phyloP scores from a whole-genome alignment of 1,284 basidiomycete species.

The Ganoderma lucidum region DNA sequence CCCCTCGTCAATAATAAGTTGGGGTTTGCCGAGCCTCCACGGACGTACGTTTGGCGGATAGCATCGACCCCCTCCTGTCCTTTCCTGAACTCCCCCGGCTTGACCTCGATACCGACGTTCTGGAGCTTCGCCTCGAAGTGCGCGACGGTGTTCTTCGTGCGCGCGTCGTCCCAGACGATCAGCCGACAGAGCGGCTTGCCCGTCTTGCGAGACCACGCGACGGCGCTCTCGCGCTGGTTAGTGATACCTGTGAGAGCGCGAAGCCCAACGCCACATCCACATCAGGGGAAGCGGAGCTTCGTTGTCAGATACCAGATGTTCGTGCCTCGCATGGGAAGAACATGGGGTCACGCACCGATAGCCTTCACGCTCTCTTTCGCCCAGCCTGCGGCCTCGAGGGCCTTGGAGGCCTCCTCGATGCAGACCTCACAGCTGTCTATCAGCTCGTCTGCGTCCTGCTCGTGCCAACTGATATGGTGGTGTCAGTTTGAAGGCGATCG shows the following conservation, averaged over 20 bases:
- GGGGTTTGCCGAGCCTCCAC: neutral
- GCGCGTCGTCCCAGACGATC: constrained; percentile 96
- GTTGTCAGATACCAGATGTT: constrained; percentile 1
- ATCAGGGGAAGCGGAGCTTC: neutral
- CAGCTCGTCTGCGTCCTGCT: constrained; percentile 91
- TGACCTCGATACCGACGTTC: constrained; percentile 79
- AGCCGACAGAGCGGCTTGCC: constrained; percentile 90
- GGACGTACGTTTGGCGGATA: constrained; percentile 72
- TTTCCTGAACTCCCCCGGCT: constrained; percentile 70
- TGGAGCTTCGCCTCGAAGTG: constrained; percentile 80
- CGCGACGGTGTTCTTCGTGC: constrained; percentile 87
- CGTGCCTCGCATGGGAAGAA: constrained; percentile 1
- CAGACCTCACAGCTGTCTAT: constrained; percentile 81
- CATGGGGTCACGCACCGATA: constrained; percentile 69
- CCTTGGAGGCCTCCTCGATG: constrained; percentile 77
- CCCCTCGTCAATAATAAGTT: neutral
- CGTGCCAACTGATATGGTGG: constrained; percentile 82
- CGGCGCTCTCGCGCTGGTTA: constrained; percentile 97
- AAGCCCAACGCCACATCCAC: constrained; percentile 6
- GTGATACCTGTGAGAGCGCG: constrained; percentile 78
- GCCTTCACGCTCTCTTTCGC: constrained; percentile 86
- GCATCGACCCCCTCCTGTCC: constrained; percentile 75
- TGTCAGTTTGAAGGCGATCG: constrained; percentile 12
- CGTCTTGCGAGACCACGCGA: constrained; percentile 92
- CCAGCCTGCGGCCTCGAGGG: constrained; percentile 82